A percentile compares a stretch with the other conserved stretches of the same genome.
Evolutionary conservation across 257 asterid genomes (phyloP).

Genomic region (Leonotis leonurus): DNA sequence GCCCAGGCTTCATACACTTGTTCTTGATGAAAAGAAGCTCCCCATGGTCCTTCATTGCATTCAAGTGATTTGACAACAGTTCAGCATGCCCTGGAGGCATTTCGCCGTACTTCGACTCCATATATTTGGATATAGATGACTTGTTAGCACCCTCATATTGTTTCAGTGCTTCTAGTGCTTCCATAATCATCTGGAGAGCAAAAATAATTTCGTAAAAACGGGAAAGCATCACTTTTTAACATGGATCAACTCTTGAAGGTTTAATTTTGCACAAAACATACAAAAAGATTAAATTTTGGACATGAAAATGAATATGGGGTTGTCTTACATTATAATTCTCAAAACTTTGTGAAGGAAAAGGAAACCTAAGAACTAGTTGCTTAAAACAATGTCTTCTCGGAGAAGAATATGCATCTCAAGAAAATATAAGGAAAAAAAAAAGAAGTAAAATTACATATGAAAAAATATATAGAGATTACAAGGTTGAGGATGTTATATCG

Average conservation of each 20-base stretch:
- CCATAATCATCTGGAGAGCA: slow-evolving; percentile 59
- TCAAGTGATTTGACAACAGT: slow-evolving; percentile 45
- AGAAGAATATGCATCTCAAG: background rate
- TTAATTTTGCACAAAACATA: background rate
- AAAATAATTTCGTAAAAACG: slow-evolving; percentile 3
- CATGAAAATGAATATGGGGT: background rate
- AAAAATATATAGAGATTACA: background rate
- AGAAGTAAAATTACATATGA: background rate
- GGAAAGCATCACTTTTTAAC: background rate
- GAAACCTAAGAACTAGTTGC: background rate
- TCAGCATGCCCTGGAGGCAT: slow-evolving; percentile 59
- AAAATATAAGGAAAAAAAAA: background rate
- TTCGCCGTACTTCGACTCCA: slow-evolving; percentile 65
- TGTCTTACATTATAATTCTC: background rate
- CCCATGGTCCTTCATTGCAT: slow-evolving; percentile 53
- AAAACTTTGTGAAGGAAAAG: background rate
- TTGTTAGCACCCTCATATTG: slow-evolving; percentile 65
- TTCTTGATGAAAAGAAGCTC: slow-evolving; percentile 58
- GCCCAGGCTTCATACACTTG: slow-evolving; percentile 61
- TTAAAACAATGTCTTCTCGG: background rate
- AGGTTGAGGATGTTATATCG: background rate
- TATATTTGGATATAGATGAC: slow-evolving; percentile 55
- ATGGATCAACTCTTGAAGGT: background rate
- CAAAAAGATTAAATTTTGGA: background rate
- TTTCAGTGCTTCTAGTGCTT: slow-evolving; percentile 57